Evolutionary conservation across 2,329 filamentous ascomycete species (phyloP), one percentile per base, ranked within the genome.

Genomic region (Dothideomycetes sp.): DNA sequence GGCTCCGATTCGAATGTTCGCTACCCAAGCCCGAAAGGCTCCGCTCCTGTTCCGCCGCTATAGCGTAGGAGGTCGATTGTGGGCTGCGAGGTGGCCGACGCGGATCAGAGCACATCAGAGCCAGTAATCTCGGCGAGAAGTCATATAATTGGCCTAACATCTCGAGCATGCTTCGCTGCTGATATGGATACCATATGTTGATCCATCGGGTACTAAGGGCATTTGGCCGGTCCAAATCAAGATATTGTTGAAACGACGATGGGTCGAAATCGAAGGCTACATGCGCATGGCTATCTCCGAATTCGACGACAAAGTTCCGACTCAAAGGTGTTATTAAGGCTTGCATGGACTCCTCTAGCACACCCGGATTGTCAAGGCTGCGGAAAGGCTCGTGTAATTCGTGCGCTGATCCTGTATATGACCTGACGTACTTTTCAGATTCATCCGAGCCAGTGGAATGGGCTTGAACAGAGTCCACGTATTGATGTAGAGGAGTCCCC

Each of bases 171-270:
- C 72, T 64, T 27, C 62, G 64, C 49, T 85, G 79, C 14, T 60
- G 57, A 49, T 75, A 72, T 0, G 81, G 81, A 34, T 73, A 68
- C 78, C 80, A 87, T 18, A 87, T 70, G 46, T 86, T 84, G 48
- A 86, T 84, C 82, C 82, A 87, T 56, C 81, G 69, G 3, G 81
- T 77, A 44, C 66, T 69, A 34, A 69, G 60, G 36, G 62, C 65
- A 31, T 58, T 60, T 2, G 70, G 66, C 41, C 68, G 63, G 50
- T 71, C 54, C 16, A 48, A 34, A 38, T 58, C 34, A 46, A 62
- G 52, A 2, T 75, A 54, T 14, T 45, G 44, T 11, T 55, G 41
- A 19, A 78, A 55, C 3, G 69, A 62, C 2, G 57, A 46, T 1
- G 56, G 49, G 3, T 58, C 52, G 7, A 82, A 57, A 48, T 81